Conservation (phyloP, 2,329 filamentous ascomycete species). For the Nakataea oryzae region DNA sequence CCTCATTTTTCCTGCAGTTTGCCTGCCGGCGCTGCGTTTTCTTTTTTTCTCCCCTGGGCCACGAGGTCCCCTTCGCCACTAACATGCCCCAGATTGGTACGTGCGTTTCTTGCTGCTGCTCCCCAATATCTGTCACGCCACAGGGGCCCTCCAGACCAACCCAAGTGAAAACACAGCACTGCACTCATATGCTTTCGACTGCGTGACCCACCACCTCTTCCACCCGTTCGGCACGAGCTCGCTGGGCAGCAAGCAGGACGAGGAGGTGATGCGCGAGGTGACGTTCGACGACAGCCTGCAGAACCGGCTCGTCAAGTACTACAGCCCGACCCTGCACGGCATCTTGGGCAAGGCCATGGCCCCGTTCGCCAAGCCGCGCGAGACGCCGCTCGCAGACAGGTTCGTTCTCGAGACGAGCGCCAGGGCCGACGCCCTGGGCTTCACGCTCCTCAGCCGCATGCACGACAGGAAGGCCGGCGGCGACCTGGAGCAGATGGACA, state of each 20-base stretch:
- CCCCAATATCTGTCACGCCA: no score
- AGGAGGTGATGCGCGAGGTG: constrained; percentile 57
- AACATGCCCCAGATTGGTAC: neutral
- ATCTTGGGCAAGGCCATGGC: constrained; percentile 31
- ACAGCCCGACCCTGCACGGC: constrained; percentile 40
- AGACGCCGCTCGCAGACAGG: constrained; percentile 46
- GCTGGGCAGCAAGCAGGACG: constrained; percentile 41
- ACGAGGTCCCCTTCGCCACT: neutral
- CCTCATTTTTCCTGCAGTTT: neutral
- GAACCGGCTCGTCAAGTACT: constrained; percentile 49
- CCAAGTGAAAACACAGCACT: constrained; percentile 23
- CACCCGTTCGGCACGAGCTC: constrained; percentile 54
- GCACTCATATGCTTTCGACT: constrained; percentile 61
- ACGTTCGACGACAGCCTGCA: constrained; percentile 58
- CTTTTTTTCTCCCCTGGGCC: no score
- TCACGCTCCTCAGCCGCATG: constrained; percentile 50
- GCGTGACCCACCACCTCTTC: constrained; percentile 59
- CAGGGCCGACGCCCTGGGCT: constrained; percentile 33
- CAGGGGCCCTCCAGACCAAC: neutral
- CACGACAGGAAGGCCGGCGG: constrained; percentile 22
- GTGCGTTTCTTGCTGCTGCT: neutral
- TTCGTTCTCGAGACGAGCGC: constrained; percentile 44
- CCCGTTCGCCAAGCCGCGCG: constrained; percentile 40
- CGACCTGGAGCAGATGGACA: constrained; percentile 39
- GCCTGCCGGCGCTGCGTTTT: no score